Evolutionary conservation across 208 protist genomes (phyloP).

Genomic region (Strigomonas culicis): DNA sequence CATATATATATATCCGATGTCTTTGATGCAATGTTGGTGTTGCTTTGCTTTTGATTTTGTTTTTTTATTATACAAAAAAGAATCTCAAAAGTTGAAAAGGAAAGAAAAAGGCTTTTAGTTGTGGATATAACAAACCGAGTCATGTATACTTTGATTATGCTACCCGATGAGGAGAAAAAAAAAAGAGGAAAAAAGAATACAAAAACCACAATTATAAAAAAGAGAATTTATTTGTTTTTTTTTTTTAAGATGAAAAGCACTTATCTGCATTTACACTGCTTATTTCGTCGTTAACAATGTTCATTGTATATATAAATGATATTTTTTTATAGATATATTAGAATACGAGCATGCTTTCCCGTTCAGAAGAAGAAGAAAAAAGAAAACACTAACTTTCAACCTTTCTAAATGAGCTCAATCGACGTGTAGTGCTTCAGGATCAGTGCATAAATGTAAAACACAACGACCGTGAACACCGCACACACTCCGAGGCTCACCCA

Average conservation of each 20-base stretch:
- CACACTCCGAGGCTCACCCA: conserved; percentile 28
- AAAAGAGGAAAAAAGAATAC: conserved; percentile 6
- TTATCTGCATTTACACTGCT: too few species aligned
- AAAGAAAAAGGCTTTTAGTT: neutral
- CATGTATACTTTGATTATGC: neutral
- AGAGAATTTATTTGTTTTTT: neutral
- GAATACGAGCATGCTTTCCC: too few species aligned
- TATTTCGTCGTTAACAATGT: too few species aligned
- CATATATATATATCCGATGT: neutral
- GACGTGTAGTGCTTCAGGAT: conserved; percentile 28
- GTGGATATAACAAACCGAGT: neutral
- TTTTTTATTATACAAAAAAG: neutral
- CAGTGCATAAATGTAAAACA: conserved; percentile 24
- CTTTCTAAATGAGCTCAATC: too few species aligned
- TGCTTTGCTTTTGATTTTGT: neutral
- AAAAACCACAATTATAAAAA: neutral
- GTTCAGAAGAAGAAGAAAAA: too few species aligned
- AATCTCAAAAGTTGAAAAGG: conserved; percentile 1
- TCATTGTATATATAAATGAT: too few species aligned
- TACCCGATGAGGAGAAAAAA: conserved; percentile 3
- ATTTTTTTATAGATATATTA: too few species aligned
- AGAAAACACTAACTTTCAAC: too few species aligned
- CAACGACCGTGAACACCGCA: conserved; percentile 21
- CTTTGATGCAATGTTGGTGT: neutral
- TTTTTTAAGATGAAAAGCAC: neutral